Conservation (phyloP, 106 monocot genomes). For the Dactylorhiza incarnata region DNA sequence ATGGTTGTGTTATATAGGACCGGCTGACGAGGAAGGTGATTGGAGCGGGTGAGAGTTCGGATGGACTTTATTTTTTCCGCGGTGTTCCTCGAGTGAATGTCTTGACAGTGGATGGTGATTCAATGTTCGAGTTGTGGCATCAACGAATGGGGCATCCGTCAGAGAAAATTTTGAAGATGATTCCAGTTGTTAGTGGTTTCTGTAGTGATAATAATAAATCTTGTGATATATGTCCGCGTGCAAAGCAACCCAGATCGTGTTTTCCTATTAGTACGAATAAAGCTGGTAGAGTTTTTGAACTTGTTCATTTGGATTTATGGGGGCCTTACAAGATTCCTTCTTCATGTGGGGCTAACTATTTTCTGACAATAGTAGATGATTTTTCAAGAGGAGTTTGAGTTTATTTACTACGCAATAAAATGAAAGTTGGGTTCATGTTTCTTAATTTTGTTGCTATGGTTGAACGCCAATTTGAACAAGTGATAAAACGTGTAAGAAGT, state of each 20-base stretch:
- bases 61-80: slow-evolving; percentile 6
- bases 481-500: not conserved
- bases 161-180: not conserved
- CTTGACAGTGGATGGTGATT: not conserved
- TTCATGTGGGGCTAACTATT: not conserved
- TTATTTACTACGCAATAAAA: not conserved
- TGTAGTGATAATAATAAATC: not conserved
- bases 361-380: slow-evolving; percentile 9
- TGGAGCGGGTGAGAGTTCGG: not conserved
- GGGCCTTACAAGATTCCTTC: slow-evolving; percentile 8
- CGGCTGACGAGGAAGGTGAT: not conserved
- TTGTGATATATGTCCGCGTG: not conserved
- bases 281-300: slow-evolving; percentile 3
- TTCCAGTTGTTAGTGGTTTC: not conserved
- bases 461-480: not conserved
- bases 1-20: slow-evolving; percentile 9
- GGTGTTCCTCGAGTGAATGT: not conserved
- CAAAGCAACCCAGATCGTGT: not conserved
- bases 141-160: not conserved
- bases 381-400: not conserved
- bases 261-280: slow-evolving; percentile 10
- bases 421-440: not conserved
- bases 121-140: slow-evolving; percentile 2
- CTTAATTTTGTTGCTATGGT: not conserved
- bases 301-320: slow-evolving; percentile 8